A percentile compares a stretch with the other conserved stretches of the same genome.
Evolutionary conservation across 345 rosid genomes (phyloP).

Genomic region (Dipteronia sinensis): DNA sequence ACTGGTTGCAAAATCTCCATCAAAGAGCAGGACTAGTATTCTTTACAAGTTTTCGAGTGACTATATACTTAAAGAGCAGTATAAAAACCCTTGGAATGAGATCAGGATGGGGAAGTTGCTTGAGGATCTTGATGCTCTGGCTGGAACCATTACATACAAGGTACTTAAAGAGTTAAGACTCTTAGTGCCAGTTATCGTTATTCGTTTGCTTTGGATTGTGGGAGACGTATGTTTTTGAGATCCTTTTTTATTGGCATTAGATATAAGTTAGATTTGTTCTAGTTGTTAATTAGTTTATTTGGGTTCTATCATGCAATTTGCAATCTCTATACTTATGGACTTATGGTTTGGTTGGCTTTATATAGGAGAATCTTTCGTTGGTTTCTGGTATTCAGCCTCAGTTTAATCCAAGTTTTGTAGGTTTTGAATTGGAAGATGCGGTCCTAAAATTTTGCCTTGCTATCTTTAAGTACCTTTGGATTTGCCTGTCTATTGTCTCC

Average conservation of each 20-base stretch:
- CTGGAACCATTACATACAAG: slow-evolving; percentile 84
- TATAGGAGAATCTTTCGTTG: neutral
- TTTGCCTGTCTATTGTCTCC: neutral
- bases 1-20: slow-evolving; percentile 52
- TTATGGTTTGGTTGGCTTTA: neutral
- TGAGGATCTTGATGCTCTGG: slow-evolving; percentile 97
- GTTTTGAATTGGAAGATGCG: neutral
- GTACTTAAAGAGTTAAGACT: slow-evolving; percentile 26
- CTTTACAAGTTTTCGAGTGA: slow-evolving; percentile 75
- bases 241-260: neutral
- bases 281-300: neutral
- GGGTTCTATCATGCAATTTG: neutral
- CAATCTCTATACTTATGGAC: neutral
- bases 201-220: neutral
- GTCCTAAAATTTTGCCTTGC: too few relatives aligned
- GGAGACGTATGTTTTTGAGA: neutral
- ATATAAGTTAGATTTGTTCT: neutral
- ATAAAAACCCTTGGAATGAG: slow-evolving; percentile 87
- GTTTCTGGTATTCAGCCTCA: neutral
- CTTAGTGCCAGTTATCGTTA: neutral
- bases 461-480: neutral
- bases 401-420: neutral
- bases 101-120: slow-evolving; percentile 78
- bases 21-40: slow-evolving; percentile 72
- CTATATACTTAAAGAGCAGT: slow-evolving; percentile 75